phyloP scores from a whole-genome alignment of 345 rosid species.

The Jatropha curcas region DNA sequence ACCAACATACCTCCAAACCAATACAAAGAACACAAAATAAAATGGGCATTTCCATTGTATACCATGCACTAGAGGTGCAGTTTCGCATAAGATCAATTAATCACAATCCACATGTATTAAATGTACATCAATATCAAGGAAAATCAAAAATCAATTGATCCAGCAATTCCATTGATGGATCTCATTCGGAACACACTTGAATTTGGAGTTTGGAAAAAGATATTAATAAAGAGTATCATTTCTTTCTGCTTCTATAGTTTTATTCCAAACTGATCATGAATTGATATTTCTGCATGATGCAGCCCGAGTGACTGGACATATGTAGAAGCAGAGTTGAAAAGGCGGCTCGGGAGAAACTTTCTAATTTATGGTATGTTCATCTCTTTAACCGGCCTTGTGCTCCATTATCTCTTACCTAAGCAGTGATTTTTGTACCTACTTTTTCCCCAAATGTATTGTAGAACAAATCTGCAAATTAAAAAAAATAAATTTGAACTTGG shows the following conservation, averaged over 20 bases:
- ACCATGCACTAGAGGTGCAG: neutral
- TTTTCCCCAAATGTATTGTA: neutral
- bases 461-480: neutral
- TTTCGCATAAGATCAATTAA: slow-evolving; percentile 1
- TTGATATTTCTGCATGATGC: slow-evolving; percentile 38
- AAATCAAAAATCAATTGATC: neutral
- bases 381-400: neutral
- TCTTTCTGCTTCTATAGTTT: neutral
- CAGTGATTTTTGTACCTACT: neutral
- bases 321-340: slow-evolving; percentile 89
- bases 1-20: no score
- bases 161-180: neutral
- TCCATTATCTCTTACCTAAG: neutral
- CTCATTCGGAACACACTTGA: neutral
- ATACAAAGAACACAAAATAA: no score
- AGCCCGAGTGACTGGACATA: slow-evolving; percentile 97
- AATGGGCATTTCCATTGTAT: slow-evolving; percentile 1
- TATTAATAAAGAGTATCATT: neutral
- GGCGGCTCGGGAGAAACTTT: slow-evolving; percentile 82
- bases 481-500: neutral
- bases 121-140: neutral
- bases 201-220: neutral
- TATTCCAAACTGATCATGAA: neutral
- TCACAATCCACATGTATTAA: neutral
- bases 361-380: slow-evolving; percentile 65